Evolutionary conservation across 1,284 basidiomycete species (phyloP).

Genomic region (Boletus sp.): DNA sequence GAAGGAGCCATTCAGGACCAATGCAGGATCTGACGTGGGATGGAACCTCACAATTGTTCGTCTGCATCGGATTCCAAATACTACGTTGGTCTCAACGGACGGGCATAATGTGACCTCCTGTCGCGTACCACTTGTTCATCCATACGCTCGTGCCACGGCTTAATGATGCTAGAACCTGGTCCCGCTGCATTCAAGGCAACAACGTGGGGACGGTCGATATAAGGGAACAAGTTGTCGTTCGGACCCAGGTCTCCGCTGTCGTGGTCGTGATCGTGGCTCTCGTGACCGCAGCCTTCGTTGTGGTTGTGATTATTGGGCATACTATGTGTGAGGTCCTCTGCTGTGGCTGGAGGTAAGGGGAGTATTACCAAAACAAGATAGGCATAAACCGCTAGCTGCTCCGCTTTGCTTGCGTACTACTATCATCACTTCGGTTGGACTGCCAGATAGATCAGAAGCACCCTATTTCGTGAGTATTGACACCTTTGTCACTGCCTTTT

Average conservation of each 20-base stretch:
- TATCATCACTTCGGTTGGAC: neutral
- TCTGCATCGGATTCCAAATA: conserved; percentile 78
- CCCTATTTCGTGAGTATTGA: conserved; percentile 18
- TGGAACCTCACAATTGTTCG: conserved; percentile 63
- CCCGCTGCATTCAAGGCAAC: conserved; percentile 62
- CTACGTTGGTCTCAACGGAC: conserved; percentile 36
- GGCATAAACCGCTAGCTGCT: no score
- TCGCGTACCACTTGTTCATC: conserved; percentile 56
- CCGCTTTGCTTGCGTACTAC: no score
- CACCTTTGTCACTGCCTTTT: neutral
- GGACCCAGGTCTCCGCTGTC: conserved; percentile 49
- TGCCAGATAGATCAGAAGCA: neutral
- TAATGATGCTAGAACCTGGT: conserved; percentile 54
- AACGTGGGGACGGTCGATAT: conserved; percentile 71
- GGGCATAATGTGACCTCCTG: neutral
- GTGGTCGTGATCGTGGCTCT: conserved; percentile 52
- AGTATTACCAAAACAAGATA: no score
- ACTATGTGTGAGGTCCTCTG: no score
- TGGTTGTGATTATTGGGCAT: conserved; percentile 44
- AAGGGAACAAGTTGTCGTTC: conserved; percentile 63
- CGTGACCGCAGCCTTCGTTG: conserved; percentile 51
- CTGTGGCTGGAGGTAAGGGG: no score
- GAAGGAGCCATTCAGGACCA: conserved; percentile 8
- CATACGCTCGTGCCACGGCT: conserved; percentile 71
- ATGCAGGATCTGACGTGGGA: neutral